phyloP scores from a whole-genome alignment of 2,329 filamentous ascomycete species.

The Phyllosticta capitalensis region DNA sequence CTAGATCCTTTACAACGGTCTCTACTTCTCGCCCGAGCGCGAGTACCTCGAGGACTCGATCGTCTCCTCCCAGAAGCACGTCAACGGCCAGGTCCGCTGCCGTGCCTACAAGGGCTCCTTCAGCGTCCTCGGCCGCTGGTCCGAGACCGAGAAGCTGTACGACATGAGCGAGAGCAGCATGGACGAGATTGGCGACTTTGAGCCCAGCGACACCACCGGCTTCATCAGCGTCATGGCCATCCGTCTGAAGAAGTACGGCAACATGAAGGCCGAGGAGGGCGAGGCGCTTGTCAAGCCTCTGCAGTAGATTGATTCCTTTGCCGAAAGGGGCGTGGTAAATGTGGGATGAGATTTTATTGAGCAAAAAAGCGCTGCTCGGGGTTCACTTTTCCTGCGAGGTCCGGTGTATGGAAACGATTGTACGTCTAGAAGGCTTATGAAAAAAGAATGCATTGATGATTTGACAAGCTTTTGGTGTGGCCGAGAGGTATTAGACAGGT shows the following conservation, averaged over 20 bases:
- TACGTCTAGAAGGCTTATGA: neutral
- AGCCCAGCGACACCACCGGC: slow-evolving; percentile 55
- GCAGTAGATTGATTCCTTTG: neutral
- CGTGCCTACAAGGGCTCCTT: slow-evolving; percentile 59
- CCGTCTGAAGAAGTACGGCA: slow-evolving; percentile 15
- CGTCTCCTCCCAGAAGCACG: slow-evolving; percentile 29
- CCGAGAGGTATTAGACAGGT: neutral
- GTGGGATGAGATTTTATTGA: neutral
- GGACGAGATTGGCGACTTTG: slow-evolving; percentile 62
- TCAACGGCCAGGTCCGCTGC: slow-evolving; percentile 46
- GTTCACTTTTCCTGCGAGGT: neutral
- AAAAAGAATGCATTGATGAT: neutral
- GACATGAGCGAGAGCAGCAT: slow-evolving; percentile 56
- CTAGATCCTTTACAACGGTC: slow-evolving; percentile 46
- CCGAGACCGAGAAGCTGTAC: slow-evolving; percentile 61
- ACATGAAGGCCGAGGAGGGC: slow-evolving; percentile 11
- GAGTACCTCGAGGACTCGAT: slow-evolving; percentile 58
- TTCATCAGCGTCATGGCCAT: slow-evolving; percentile 65
- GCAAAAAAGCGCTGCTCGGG: neutral
- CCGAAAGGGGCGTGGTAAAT: neutral
- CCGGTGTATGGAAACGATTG: neutral
- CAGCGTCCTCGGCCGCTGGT: slow-evolving; percentile 49
- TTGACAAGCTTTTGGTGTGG: neutral
- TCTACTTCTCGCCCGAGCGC: slow-evolving; percentile 62
- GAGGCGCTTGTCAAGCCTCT: slow-evolving; percentile 11